Evolutionary conservation across 495 filamentous ascomycete species (phyloP), one percentile per base, ranked within the genome.

Genomic region (Darksidea phi): DNA sequence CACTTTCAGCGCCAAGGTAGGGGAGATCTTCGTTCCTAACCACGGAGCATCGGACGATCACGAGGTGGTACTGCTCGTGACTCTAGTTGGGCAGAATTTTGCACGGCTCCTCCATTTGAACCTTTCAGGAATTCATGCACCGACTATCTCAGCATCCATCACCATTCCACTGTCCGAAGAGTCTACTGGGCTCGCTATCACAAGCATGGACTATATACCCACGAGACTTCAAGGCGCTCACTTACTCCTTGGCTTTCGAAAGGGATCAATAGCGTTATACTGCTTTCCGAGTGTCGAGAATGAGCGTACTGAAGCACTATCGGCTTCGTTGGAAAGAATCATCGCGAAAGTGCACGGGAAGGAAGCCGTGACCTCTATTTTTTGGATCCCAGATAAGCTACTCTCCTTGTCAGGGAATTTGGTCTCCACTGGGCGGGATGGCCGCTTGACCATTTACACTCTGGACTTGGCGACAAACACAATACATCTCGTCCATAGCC

Each of bases 371-470:
- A 95, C 86, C 0, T 76, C 78, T 6, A 84, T 97, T 32, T 67
- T 20, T 57, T 72, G 41, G 61, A 51, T 48, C 36, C 52, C 51
- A 2, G 61, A 49, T 6, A 36, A 3, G 12, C 2, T 23, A 20
- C 13, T 66, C 72, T 10, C 20, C 13, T 12, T 26, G 10, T 28
- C 11, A 13, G 69, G 67, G 21, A 81, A 75, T 42, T 75, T 91
- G 37, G 63, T 95, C 18, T 87, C 87, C 0, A 84, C 86, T 26
- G 87, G 85, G 28, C 82, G 92, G 42, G 87, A 95, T 72, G 89
- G 91, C 0, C 80, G 72, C 32, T 90, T 86, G 63, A 81, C 85
- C 28, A 78, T 92, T 46, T 79, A 82, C 59, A 21, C 57, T 2
- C 5, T 79, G 23, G 54, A 69, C 32, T 17, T 67, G 7, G 43